Conservation (phyloP, 805 yeast genomes). For the Zygoascus flipseniorum region DNA sequence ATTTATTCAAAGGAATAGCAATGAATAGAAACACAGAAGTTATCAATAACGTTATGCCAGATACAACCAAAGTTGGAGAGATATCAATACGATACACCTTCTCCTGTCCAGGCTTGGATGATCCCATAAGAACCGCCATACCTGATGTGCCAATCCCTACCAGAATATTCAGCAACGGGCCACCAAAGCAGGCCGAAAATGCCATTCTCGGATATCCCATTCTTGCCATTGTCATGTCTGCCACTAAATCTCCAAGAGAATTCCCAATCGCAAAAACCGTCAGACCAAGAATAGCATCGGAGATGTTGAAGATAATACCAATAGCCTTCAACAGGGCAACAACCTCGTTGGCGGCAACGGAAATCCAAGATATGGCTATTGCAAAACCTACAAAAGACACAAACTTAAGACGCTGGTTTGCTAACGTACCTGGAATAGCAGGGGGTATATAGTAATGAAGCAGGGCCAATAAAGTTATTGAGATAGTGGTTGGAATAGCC, state of each 20-base stretch:
- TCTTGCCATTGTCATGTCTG: conserved; percentile 70
- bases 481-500: not conserved
- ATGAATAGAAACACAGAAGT: conserved; percentile 33
- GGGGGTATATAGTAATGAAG: conserved; percentile 1
- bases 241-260: conserved; percentile 81
- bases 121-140: conserved; percentile 32
- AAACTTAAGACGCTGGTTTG: conserved; percentile 2
- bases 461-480: conserved; percentile 9
- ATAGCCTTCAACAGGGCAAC: conserved; percentile 55
- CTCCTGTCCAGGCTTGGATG: conserved; percentile 6
- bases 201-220: conserved; percentile 87
- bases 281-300: conserved; percentile 76
- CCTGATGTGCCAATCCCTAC: conserved; percentile 79
- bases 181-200: conserved; percentile 91
- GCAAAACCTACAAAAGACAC: conserved; percentile 47
- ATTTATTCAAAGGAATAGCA: conserved; percentile 34
- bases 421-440: not conserved
- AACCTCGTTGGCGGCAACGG: conserved; percentile 61
- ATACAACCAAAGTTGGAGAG: conserved; percentile 33
- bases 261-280: conserved; percentile 90
- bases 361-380: conserved; percentile 58
- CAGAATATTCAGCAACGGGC: conserved; percentile 71
- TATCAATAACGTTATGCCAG: conserved; percentile 34
- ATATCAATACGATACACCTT: conserved; percentile 27
- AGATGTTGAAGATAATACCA: conserved; percentile 49